Evolutionary conservation across 495 filamentous ascomycete species (phyloP), one percentile per base, ranked within the genome.

Genomic region (Trypethelium eluteriae): DNA sequence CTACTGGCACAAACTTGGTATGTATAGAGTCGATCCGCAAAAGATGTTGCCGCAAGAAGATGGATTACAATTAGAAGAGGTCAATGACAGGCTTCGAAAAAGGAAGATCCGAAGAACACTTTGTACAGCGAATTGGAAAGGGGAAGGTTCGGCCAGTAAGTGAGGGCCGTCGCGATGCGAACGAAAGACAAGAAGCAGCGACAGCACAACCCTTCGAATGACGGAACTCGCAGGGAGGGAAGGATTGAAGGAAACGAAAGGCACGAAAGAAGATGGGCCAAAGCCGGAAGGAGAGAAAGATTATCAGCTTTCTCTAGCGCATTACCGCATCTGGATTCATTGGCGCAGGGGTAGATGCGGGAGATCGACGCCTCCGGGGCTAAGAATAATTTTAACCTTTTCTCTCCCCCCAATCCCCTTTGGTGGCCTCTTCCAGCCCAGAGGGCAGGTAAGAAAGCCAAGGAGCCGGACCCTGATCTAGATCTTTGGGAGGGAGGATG

Each of bases 271-370:
- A 25, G 25, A 25, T 25, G 25, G 25, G 25, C 25, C 25, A 25
- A 25, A 25, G 41, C 41, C n/a, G 49, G n/a, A 18, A 53, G 5
- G 49, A 25, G 49, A 53, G 5, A n/a, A n/a, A 14, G 49, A 5
- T 5, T 16, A 18, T 53, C 49, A 53, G 11, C 49, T 59, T 36
- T 59, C 32, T 14, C 53, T 59, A 59, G 53, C 53, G 53, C 25
- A 34, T 32, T 59, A 36, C 53, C 32, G 53, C 34, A 59, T 59
- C 53, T 11, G 32, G 53, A 36, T 5, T 25, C 5, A 10, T 36
- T 9, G 53, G 53, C 53, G 53, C 53, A 59, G 53, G 53, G 53
- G 53, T 32, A 59, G 41, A 53, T 18, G 14, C 53, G 53, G 53
- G 53, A 59, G 53, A 59, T 59, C 53, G n/a, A 36, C 53, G 53